These are phyloP conservation scores for Panellus pusillus DNA, from an alignment of 768 basidiomycete genomes.

Conservation along the genomic window DNA sequence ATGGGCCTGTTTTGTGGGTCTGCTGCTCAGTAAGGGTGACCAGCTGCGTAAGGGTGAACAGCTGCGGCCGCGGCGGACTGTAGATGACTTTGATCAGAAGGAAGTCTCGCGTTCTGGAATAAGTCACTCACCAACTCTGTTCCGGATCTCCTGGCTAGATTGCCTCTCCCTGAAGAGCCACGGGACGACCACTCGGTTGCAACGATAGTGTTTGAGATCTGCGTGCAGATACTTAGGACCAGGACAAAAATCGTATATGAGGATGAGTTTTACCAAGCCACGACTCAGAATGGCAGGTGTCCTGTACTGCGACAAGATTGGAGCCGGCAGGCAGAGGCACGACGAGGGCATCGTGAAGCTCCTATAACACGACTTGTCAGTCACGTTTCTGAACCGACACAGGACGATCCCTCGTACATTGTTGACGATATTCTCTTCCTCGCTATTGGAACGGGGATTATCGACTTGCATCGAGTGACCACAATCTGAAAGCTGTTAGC, in stretches of 20 bases:
- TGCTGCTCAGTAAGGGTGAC: too few species aligned
- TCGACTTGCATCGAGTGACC: too few species aligned
- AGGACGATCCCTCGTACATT: not conserved
- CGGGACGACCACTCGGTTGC: conserved; percentile 11
- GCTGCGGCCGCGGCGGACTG: not conserved
- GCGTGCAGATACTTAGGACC: not conserved
- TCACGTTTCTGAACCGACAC: too few species aligned
- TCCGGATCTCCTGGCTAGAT: not conserved
- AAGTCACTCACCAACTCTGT: not conserved
- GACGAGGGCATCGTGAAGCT: conserved; percentile 3
- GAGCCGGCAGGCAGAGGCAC: too few species aligned
- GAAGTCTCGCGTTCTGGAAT: not conserved
- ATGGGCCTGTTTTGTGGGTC: too few species aligned
- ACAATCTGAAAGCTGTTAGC: conserved; percentile 7
- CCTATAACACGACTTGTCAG: not conserved
- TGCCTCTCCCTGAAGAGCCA: not conserved
- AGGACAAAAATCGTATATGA: too few species aligned
- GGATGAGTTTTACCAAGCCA: conserved; percentile 6
- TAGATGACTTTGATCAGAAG: not conserved
- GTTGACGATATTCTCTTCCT: conserved; percentile 15
- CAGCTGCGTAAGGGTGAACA: not conserved
- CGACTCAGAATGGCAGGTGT: too few species aligned
- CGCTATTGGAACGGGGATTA: conserved; percentile 1
- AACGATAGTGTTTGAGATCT: conserved; percentile 15
- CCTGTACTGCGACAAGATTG: too few species aligned